phyloP scores from a whole-genome alignment of 495 filamentous ascomycete genomes.

The Penicillium cataractarum region DNA sequence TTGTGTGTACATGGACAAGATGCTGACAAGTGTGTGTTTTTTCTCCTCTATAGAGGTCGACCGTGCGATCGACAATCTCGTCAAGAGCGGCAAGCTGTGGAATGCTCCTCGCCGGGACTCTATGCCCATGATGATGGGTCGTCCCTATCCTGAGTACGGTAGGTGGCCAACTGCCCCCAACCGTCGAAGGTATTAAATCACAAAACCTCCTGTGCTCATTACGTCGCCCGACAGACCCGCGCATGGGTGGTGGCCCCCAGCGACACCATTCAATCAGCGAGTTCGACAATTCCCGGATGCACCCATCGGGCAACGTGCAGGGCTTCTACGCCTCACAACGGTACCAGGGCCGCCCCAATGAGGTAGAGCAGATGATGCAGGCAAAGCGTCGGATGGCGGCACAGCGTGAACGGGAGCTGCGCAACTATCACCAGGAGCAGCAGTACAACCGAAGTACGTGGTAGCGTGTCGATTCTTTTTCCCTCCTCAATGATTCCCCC shows the following conservation, averaged over 20 bases:
- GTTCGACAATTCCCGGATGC: constrained; percentile 74
- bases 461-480: constrained; percentile 48
- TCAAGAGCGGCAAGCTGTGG: constrained; percentile 95
- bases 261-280: constrained; percentile 88
- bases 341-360: constrained; percentile 87
- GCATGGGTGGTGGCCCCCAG: constrained; percentile 50
- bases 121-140: constrained; percentile 69
- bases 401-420: constrained; percentile 97
- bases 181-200: constrained; percentile 13
- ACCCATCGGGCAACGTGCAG: constrained; percentile 80
- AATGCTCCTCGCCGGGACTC: constrained; percentile 82
- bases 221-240: constrained; percentile 47
- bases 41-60: constrained; percentile 77
- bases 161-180: constrained; percentile 31
- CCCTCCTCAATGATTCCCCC: constrained; percentile 41
- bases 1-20: neutral
- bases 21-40: neutral
- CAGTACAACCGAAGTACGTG: constrained; percentile 98
- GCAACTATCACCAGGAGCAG: constrained; percentile 99
- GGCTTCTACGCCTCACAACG: constrained; percentile 94
- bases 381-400: constrained; percentile 98
- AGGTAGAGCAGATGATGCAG: constrained; percentile 98
- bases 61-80: constrained; percentile 90
- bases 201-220: constrained; percentile 5
- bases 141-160: constrained; percentile 64